A percentile compares a stretch with the other conserved stretches of the same genome.
phyloP scores from a whole-genome alignment of 2,329 filamentous ascomycete species.

The Exserohilum rostratum region DNA sequence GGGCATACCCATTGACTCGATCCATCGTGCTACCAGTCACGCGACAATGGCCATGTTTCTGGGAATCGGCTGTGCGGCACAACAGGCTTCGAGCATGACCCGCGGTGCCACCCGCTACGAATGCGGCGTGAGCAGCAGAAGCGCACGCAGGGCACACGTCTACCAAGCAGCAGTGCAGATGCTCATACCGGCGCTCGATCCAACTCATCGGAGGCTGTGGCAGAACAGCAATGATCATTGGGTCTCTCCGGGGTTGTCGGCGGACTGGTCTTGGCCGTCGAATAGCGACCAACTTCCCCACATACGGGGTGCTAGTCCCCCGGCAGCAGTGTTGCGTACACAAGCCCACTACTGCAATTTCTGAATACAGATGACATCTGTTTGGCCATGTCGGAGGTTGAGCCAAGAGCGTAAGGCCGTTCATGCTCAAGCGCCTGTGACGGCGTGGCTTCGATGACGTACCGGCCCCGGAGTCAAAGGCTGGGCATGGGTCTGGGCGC shows the following conservation, averaged over 20 bases:
- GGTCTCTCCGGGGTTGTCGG: constrained; percentile 7
- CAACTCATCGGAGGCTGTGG: constrained; percentile 2
- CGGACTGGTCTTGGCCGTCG: constrained; percentile 21
- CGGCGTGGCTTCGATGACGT: constrained; percentile 34
- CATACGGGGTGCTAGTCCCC: constrained; percentile 22
- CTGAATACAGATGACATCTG: constrained; percentile 14
- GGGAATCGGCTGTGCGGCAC: constrained; percentile 9
- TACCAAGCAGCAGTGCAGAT: constrained; percentile 3
- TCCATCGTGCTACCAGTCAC: not conserved
- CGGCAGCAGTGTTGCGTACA: constrained; percentile 24
- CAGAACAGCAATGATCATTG: constrained; percentile 4
- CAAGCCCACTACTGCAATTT: constrained; percentile 25
- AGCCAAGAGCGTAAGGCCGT: constrained; percentile 22
- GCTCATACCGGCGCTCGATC: constrained; percentile 6
- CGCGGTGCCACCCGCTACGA: constrained; percentile 1
- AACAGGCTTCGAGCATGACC: constrained; percentile 4
- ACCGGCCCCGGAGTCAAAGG: constrained; percentile 15
- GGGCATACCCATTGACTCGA: constrained; percentile 2
- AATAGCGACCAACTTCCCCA: constrained; percentile 26
- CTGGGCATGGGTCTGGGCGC: constrained; percentile 32
- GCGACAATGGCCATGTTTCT: not conserved
- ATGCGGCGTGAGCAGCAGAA: constrained; percentile 5
- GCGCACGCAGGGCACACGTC: not conserved
- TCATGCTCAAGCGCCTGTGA: constrained; percentile 17
- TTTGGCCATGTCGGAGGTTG: constrained; percentile 21